Evolutionary conservation across 1,139 yeast genomes (phyloP).

Genomic region (Meyerozyma carpophila): DNA sequence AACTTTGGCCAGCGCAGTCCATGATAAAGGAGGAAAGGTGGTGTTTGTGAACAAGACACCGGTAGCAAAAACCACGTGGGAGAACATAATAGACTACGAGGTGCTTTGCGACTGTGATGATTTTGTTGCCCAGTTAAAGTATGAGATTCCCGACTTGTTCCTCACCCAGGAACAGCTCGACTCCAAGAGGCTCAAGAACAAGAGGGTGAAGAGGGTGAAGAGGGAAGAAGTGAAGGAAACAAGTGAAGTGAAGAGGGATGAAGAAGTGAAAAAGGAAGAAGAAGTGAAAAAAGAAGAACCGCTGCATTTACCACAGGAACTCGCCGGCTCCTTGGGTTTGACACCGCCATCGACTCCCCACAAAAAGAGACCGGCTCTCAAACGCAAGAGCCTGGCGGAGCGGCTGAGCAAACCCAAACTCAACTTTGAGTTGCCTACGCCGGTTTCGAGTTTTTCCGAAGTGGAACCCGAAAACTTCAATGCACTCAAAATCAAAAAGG

Average conservation of each 20-base stretch:
- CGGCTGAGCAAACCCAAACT: constrained; percentile 1
- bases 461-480: constrained; percentile 1
- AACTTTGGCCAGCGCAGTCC: constrained; percentile 52
- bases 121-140: constrained; percentile 56
- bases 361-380: constrained; percentile 14
- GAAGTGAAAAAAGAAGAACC: not conserved
- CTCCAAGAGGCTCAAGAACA: constrained; percentile 31
- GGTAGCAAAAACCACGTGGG: constrained; percentile 47
- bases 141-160: constrained; percentile 54
- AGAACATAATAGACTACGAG: constrained; percentile 61
- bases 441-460: constrained; percentile 15
- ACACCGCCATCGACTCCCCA: constrained; percentile 32
- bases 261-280: no score
- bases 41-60: constrained; percentile 58
- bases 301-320: constrained; percentile 1
- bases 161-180: constrained; percentile 49
- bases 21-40: constrained; percentile 56
- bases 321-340: not conserved
- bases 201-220: constrained; percentile 5
- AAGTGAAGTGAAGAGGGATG: not conserved
- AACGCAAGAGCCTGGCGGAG: constrained; percentile 2
- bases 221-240: constrained; percentile 4
- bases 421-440: constrained; percentile 15
- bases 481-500: not conserved
- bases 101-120: constrained; percentile 75